Evolutionary conservation across 2,329 filamentous ascomycete species (phyloP), one percentile per base, ranked within the genome.

Genomic region (Saccharata proteae): DNA sequence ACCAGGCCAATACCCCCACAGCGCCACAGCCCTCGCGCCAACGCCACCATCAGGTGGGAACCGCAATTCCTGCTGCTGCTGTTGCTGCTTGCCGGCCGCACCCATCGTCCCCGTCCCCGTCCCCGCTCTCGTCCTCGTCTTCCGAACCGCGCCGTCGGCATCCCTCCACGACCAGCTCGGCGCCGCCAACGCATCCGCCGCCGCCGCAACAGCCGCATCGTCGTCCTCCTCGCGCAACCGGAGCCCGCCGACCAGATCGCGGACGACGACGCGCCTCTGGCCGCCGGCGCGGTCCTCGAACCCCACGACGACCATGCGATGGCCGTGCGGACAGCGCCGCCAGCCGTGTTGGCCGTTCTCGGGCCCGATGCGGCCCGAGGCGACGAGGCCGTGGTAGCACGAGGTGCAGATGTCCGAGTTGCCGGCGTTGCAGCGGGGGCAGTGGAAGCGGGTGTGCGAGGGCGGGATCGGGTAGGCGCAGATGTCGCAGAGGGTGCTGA

Each of bases 391-490:
- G 29, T 68, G 59, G 53, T 94, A 94, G 62, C 86, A 94, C 4
- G 67, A 62, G 12, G 66, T 66, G 57, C 86, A 94, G 28, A 93
- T 71, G 43, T 94, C 83, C 52, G 90, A 93, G 51, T 92, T 80
- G n/a, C 85, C 85, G 17, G 69, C 62, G 30, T 72, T 74, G 54
- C 85, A 93, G 30, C 67, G 61, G 29, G 74, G 77, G 55, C 88
- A 96, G 57, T 94, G 88, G 43, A 79, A 85, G 10, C 85, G 71
- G 5, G 70, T 71, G 30, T 74, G 67, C 0, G 67, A 70, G 0
- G 82, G 75, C 3, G 74, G 66, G 37, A 94, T 92, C 1, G 73
- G 62, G 29, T 75, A 69, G 26, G 67, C 71, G 54, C 86, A 94
- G 31, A 85, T 62, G 46, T 90, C 82, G 56, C 86, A 94, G 20